phyloP scores from a whole-genome alignment of 1,284 basidiomycete genomes.

The Tilletiopsis washingtonensis region DNA sequence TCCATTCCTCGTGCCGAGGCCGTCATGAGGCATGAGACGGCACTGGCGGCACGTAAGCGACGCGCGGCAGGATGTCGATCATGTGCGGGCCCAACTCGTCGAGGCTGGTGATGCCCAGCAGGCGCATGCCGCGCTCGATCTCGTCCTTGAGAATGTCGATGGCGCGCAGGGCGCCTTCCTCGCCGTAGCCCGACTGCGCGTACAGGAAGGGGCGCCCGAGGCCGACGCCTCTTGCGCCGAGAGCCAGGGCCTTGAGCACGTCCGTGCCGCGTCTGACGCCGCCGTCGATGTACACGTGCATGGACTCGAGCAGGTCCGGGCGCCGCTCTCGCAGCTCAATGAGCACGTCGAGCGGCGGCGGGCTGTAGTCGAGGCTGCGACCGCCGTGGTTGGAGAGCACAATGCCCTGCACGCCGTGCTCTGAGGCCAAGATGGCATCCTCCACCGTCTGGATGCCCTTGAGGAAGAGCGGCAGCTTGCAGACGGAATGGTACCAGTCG shows the following conservation, averaged over 20 bases:
- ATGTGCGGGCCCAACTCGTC: slow-evolving; percentile 69
- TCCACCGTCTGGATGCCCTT: slow-evolving; percentile 62
- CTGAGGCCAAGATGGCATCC: slow-evolving; percentile 59
- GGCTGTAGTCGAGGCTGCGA: slow-evolving; percentile 37
- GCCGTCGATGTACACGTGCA: slow-evolving; percentile 80
- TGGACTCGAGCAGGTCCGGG: slow-evolving; percentile 63
- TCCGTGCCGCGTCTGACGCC: slow-evolving; percentile 65
- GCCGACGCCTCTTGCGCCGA: slow-evolving; percentile 78
- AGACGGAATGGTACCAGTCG: slow-evolving; percentile 66
- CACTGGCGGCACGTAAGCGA: too few relatives aligned
- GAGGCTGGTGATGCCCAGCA: slow-evolving; percentile 67
- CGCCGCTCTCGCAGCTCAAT: slow-evolving; percentile 58
- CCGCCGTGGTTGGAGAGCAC: slow-evolving; percentile 51
- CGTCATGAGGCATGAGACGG: too few relatives aligned
- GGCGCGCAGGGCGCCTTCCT: slow-evolving; percentile 68
- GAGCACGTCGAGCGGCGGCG: slow-evolving; percentile 42
- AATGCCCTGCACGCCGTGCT: slow-evolving; percentile 54
- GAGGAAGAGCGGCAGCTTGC: slow-evolving; percentile 71
- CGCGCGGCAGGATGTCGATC: slow-evolving; percentile 52
- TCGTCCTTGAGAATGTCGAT: slow-evolving; percentile 67
- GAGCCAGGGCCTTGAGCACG: slow-evolving; percentile 79
- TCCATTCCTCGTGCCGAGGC: too few relatives aligned
- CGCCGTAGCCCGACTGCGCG: slow-evolving; percentile 81
- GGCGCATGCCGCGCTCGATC: slow-evolving; percentile 68
- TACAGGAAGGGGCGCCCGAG: slow-evolving; percentile 84